Evolutionary conservation across 306 rosid genomes (phyloP), one percentile per base, ranked within the genome.

Genomic region (Elaeagnus macrophylla): DNA sequence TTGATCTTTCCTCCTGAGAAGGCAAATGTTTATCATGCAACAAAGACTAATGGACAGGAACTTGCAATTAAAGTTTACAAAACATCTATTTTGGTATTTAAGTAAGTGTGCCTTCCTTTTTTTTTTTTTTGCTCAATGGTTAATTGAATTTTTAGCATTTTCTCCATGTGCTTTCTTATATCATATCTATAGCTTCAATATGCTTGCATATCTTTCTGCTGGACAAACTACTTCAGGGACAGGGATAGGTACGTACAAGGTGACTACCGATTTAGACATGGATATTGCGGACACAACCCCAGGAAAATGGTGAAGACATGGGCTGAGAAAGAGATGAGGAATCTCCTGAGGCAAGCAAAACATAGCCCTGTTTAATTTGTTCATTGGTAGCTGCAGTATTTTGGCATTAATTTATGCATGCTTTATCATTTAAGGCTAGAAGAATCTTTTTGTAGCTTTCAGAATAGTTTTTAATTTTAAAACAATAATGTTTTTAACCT

Each of bases 11-110:
- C 50, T 65, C 36, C 48, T 70, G 37, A 16, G 55, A 82, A 90
- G 94, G 97, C 97, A 59, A 90, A 90, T 76, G 97, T 90, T 45
- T 86, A 90, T 81, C 97, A 86, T 67, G 94, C 95, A 54, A 90
- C 94, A 37, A 90, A 81, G 78, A 47, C 81, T 32, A 74, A 86
- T 79, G 84, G 94, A 59, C 78, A 73, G 46, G 97, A 86, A 69
- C 65, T 86, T 49, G 97, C 97, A 32, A 75, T 83, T 67, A 90
- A 90, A 84, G 51, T 90, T 44, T 90, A 81, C 81, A 90, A 90
- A 76, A 90, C 95, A 42, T 90, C 97, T 39, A 60, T 81, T 72
- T 75, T 90, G 72, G 89, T 78, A 16, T 90, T 86, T 58, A 86
- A 83, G 95, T 83, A 82, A 79, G 94, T 75, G 44, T 19, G 45